Base-by-base conservation (phyloP, 371 early-diverging fungal genomes). In the Mucor plumbeus region DNA sequence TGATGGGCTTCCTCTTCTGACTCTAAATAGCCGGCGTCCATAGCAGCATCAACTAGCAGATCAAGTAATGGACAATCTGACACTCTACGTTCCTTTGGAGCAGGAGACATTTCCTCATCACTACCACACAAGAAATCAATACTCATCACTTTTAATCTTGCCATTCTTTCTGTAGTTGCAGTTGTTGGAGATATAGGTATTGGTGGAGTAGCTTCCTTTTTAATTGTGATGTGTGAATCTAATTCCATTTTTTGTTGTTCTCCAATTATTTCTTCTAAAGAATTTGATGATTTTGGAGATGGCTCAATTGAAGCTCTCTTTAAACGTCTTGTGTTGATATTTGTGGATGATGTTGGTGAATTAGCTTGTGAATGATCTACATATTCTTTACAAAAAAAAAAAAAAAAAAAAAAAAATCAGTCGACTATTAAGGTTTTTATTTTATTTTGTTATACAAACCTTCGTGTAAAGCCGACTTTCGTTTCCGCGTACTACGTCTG, bases 101-200 rank as follows among this genome's bases (percentile, higher is more conserved):
- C 35, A 35, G 56, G 56, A 14, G 56, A 56, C n/a, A 56, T 50
- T 8, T 47, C 50, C 26, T 57, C 59, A 7, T 72, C 71, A 39
- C 67, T 66, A 7, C 68, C 61, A 40, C 82, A 82, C 33, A 82
- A 54, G 69, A 82, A 82, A 54, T 74, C 71, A 33, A 82, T 82
- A 17, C 78, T 79, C 82, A 82, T 82, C 5, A 79, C 81, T 48
- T 68, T 65, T 13, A 60, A 26, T 15, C 67, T 33, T 7, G 65
- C 58, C 58, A 38, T 58, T 14, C 53, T 59, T 44, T 48, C 64
- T 43, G 65, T 62, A 3, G 61, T 61, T 38, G 65, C 47, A 36
- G 65, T 57, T 5, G 61, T 55, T 8, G 53, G 61, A 7, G 53
- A 63, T 1, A 61, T 33, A 1, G 54, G 63, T 13, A 38, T 41